Evolutionary conservation across 768 basidiomycete species (phyloP).

Genomic region (Boletales sp.): DNA sequence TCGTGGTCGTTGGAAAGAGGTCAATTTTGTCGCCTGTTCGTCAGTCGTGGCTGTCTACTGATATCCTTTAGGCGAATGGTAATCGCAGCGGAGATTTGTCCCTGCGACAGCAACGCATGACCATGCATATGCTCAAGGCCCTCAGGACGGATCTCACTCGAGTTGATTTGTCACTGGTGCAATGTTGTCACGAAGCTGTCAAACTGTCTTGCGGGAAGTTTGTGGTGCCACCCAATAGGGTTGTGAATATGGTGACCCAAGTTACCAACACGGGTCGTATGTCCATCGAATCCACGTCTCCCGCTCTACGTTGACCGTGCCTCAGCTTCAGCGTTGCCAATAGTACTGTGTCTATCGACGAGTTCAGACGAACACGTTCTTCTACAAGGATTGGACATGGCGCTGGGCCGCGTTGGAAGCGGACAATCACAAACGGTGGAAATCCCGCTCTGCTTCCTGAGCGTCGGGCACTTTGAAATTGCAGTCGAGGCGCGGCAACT

Average conservation of each 20-base stretch:
- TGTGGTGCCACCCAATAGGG: slow-evolving; percentile 53
- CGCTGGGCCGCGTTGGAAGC: slow-evolving; percentile 57
- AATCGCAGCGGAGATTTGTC: slow-evolving; percentile 72
- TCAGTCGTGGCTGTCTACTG: slow-evolving; percentile 1
- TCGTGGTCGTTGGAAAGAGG: slow-evolving; percentile 83
- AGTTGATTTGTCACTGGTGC: slow-evolving; percentile 51
- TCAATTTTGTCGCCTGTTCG: slow-evolving; percentile 24
- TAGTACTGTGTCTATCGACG: slow-evolving; percentile 51
- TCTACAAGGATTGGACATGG: slow-evolving; percentile 66
- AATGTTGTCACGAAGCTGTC: slow-evolving; percentile 23
- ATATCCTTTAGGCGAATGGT: slow-evolving; percentile 62
- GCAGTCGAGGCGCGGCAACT: slow-evolving; percentile 34
- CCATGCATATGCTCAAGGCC: slow-evolving; percentile 73
- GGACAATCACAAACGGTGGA: slow-evolving; percentile 52
- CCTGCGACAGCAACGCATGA: slow-evolving; percentile 74
- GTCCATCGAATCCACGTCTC: slow-evolving; percentile 26
- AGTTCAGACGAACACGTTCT: slow-evolving; percentile 65
- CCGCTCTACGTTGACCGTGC: slow-evolving; percentile 7
- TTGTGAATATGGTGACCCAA: slow-evolving; percentile 54
- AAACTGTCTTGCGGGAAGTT: slow-evolving; percentile 37
- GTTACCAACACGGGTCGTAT: slow-evolving; percentile 67
- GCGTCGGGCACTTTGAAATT: slow-evolving; percentile 60
- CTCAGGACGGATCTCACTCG: slow-evolving; percentile 65
- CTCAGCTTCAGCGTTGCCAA: slow-evolving; percentile 49
- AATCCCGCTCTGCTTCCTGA: slow-evolving; percentile 67